These are phyloP conservation scores for Sugiyamaella floridensis DNA, from an alignment of 805 yeast genomes.

Conservation along the genomic window DNA sequence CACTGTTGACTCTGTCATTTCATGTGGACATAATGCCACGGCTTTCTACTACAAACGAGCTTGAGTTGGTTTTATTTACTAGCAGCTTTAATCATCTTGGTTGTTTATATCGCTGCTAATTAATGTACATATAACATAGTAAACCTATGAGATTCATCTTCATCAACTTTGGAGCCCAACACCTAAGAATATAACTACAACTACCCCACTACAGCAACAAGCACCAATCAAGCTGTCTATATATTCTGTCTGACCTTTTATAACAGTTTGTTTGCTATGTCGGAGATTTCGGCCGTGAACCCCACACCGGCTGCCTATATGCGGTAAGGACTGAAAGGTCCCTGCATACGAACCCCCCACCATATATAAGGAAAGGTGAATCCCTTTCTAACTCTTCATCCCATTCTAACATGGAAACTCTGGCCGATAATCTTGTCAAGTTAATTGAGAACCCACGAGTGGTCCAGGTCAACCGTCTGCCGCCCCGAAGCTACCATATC, in stretches of 20 bases:
- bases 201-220: background rate
- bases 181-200: too few species aligned
- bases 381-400: background rate
- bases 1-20: constrained; percentile 46
- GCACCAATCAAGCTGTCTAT: too few species aligned
- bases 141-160: background rate
- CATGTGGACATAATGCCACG: constrained; percentile 55
- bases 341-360: background rate
- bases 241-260: too few species aligned
- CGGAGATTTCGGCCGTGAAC: background rate
- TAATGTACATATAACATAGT: background rate
- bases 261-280: background rate
- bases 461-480: constrained; percentile 9
- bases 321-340: too few species aligned
- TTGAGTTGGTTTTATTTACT: background rate
- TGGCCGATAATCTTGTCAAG: background rate
- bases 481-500: constrained; percentile 16
- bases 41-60: constrained; percentile 49
- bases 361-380: background rate
- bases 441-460: constrained; percentile 16
- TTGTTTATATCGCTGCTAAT: background rate
- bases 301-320: too few species aligned
- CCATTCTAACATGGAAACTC: background rate
- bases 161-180: background rate
- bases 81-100: background rate